Base-by-base conservation (phyloP, 495 filamentous ascomycete genomes). In the Xylaria acuta region DNA sequence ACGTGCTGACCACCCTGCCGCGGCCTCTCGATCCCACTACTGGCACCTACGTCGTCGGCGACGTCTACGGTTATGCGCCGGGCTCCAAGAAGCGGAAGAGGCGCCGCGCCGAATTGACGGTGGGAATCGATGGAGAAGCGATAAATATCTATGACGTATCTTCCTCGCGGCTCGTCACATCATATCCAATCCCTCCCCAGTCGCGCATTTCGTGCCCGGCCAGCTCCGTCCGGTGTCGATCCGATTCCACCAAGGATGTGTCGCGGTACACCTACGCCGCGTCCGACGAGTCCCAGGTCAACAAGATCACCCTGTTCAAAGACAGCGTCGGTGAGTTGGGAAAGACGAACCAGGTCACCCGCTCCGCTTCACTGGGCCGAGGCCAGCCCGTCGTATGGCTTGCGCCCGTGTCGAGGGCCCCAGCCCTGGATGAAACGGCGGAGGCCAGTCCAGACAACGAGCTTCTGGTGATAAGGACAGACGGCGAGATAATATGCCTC, bases 91-190 rank as follows among this genome's bases (percentile, higher is more conserved):
- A 95, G 84, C 88, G 92, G 77, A 98, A 97, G 83, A 68, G 71
- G 45, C 87, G 96, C 62, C 87, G 96, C 59, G 81, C 84, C 22
- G 97, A 99, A 81, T 81, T 98, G 67, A 92, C 88, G 16, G 90
- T 96, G 11, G 93, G 92, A 11, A 90, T 97, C 76, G 94, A 99
- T 82, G 94, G 94, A 68, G 94, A 97, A 77, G 91, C 93, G 18
- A 86, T 98, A 18, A 96, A 94, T 78, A 90, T 99, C 60, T 98
- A 98, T 83, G 92, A 97, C 86, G 95, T 99, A 30, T 90, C 92
- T 79, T 91, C 90, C 1, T 89, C 93, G n/a, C 91, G 90, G 69
- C 87, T 95, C 41, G 85, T 95, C 34, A 92, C 93, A 18, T 95
- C 94, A 1, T 97, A 97, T 77, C 92, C 93, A 30, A 84, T 97